phyloP scores from a whole-genome alignment of 371 early-diverging fungal genomes.

The Mucor indicus region DNA sequence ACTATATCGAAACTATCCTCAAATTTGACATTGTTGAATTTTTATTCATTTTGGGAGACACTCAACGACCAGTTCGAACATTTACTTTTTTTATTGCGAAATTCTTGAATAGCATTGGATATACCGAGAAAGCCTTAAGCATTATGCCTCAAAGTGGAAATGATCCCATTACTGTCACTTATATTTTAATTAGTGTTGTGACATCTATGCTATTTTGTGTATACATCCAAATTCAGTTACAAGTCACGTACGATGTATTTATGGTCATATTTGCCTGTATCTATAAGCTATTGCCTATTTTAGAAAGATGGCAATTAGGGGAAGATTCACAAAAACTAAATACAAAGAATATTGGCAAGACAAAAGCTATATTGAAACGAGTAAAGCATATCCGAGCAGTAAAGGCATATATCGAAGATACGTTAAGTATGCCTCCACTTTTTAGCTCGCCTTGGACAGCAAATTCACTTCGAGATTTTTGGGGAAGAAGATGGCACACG shows the following conservation, averaged over 20 bases:
- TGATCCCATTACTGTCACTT: neutral
- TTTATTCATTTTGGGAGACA: conserved; percentile 10
- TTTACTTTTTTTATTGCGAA: conserved; percentile 14
- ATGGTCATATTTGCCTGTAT: conserved; percentile 11
- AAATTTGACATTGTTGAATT: conserved; percentile 18
- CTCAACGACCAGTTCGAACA: conserved; percentile 12
- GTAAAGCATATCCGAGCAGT: conserved; percentile 10
- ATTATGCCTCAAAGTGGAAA: neutral
- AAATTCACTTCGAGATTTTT: conserved; percentile 33
- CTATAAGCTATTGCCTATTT: conserved; percentile 17
- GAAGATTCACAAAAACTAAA: neutral
- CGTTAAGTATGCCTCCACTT: conserved; percentile 26
- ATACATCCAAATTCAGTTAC: conserved; percentile 34
- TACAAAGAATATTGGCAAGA: conserved; percentile 8
- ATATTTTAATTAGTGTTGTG: conserved; percentile 12
- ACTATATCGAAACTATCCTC: conserved; percentile 13
- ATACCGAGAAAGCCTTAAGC: conserved; percentile 1
- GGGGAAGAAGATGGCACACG: conserved; percentile 41
- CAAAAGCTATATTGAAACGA: conserved; percentile 12
- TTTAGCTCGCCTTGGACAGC: conserved; percentile 39
- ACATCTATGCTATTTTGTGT: conserved; percentile 29
- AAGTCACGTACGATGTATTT: conserved; percentile 26
- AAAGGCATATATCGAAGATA: conserved; percentile 31
- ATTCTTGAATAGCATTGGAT: neutral
- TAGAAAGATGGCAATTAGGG: conserved; percentile 22